Percentiles rank a stretch among this genome's conserved stretches.
phyloP scores from a whole-genome alignment of 2,329 filamentous ascomycete species.

The Calonectria pseudoreteaudii region DNA sequence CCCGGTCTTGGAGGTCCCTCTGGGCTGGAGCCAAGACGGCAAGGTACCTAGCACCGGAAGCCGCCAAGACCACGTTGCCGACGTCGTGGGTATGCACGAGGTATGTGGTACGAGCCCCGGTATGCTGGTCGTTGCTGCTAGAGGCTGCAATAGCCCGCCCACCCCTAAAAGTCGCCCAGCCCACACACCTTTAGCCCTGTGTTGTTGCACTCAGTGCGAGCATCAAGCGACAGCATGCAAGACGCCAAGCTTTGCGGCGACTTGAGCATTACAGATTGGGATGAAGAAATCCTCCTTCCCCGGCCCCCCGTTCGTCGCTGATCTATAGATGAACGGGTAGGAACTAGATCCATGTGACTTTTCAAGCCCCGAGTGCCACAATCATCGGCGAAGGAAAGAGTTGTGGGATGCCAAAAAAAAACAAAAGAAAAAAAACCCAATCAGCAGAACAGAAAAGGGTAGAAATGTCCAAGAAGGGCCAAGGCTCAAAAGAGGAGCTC shows the following conservation, averaged over 20 bases:
- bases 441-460: not conserved
- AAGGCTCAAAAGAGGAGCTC: not conserved
- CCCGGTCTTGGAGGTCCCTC: constrained; percentile 12
- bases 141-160: not conserved
- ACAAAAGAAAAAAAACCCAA: not conserved
- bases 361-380: not conserved
- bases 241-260: constrained; percentile 24
- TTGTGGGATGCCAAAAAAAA: not conserved
- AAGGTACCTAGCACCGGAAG: constrained; percentile 14
- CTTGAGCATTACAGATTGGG: constrained; percentile 3
- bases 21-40: constrained; percentile 22
- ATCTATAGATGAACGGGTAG: not conserved
- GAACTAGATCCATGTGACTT: constrained; percentile 1
- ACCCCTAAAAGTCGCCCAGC: not conserved
- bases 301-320: not conserved
- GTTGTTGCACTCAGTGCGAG: not conserved
- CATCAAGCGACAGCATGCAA: not conserved
- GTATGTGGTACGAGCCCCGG: constrained; percentile 19
- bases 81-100: constrained; percentile 9
- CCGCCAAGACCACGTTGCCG: constrained; percentile 23
- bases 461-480: not conserved
- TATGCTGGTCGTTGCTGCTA: not conserved
- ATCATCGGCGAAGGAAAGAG: not conserved
- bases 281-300: not conserved
- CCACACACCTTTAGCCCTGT: not conserved